Percentiles rank a stretch among this genome's conserved stretches.
These are phyloP conservation scores for Lepidium aucheri DNA, from an alignment of 345 rosid genomes.

Conservation along the genomic window DNA sequence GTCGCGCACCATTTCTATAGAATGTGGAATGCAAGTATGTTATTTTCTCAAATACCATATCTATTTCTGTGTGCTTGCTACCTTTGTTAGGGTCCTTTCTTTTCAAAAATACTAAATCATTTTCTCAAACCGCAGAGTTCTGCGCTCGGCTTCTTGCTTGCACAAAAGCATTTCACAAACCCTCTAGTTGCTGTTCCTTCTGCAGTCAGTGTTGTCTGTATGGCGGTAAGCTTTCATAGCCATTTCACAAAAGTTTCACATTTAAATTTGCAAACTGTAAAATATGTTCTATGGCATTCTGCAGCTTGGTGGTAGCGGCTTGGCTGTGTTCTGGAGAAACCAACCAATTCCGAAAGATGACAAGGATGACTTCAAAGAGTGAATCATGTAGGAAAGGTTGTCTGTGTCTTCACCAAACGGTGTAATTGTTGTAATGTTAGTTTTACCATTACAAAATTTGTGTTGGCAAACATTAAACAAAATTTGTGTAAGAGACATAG, in stretches of 20 bases:
- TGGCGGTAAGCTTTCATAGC: slow-evolving; percentile 62
- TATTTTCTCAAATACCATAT: neutral
- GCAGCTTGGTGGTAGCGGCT: slow-evolving; percentile 97
- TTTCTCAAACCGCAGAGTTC: slow-evolving; percentile 57
- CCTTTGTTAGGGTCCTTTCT: neutral
- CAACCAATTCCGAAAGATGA: slow-evolving; percentile 60
- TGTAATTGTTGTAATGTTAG: slow-evolving; percentile 20
- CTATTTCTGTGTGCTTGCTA: neutral
- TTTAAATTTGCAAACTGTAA: neutral
- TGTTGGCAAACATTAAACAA: neutral
- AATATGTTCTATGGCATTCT: neutral
- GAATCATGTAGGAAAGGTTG: slow-evolving; percentile 4
- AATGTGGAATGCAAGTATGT: slow-evolving; percentile 94
- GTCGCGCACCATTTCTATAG: slow-evolving; percentile 93
- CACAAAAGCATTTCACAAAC: slow-evolving; percentile 88
- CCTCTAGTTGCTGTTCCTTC: slow-evolving; percentile 96
- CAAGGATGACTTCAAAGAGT: slow-evolving; percentile 90
- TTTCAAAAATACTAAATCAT: neutral
- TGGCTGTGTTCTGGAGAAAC: slow-evolving; percentile 96
- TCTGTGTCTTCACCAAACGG: neutral
- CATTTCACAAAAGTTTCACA: neutral
- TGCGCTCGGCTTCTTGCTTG: slow-evolving; percentile 91
- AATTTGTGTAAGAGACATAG: neutral
- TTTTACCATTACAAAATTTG: neutral
- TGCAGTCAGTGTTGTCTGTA: slow-evolving; percentile 95